Evolutionary conservation across 1,284 basidiomycete genomes (phyloP), one percentile per base, ranked within the genome.

Genomic region (Inonotus obliquus): DNA sequence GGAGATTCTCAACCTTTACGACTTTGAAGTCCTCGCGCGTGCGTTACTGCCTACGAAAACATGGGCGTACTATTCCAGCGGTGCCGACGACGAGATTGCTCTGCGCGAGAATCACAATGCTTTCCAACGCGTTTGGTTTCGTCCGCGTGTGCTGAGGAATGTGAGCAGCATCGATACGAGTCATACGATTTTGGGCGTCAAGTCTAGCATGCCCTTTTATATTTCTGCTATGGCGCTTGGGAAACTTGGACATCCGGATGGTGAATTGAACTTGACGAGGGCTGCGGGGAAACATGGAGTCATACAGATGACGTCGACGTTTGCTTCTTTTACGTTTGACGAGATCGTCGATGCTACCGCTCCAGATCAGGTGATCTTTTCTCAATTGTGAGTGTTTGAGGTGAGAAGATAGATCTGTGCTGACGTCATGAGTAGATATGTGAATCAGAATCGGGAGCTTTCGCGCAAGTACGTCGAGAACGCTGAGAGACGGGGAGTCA

Each of bases 231-330:
- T 91, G n/a, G 91, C 91, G 1, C 76, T 90, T 1, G 95, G 95
- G 38, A 97, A 96, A 76, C 87, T 98, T 1, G 96, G 93, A 2
- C 95, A 97, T 70, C 92, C 94, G 0, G 92, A 96, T 62, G 94
- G 95, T n/a, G 95, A 97, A 75, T 78, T 96, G 13, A 89, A 87
- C 69, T 72, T 97, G 49, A 97, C 95, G 0, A 79, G 87, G 63
- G 94, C 92, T 0, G 94, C 92, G 0, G 92, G 84, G 63, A 87
- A 87, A 69, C 79, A 90, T 63, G 82, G 81, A 14, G 76, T 93
- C 54, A 95, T 96, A 65, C 95, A 96, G 69, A 96, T 96, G 95
- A 92, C 94, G 57, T 90, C 93, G 1, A 95, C 93, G 1, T 79
- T 96, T 29, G 91, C 94, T 0, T 92, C 90, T 0, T 96, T 92